These are phyloP conservation scores for Teunomyces atbi DNA, from an alignment of 805 yeast species.

Conservation along the genomic window DNA sequence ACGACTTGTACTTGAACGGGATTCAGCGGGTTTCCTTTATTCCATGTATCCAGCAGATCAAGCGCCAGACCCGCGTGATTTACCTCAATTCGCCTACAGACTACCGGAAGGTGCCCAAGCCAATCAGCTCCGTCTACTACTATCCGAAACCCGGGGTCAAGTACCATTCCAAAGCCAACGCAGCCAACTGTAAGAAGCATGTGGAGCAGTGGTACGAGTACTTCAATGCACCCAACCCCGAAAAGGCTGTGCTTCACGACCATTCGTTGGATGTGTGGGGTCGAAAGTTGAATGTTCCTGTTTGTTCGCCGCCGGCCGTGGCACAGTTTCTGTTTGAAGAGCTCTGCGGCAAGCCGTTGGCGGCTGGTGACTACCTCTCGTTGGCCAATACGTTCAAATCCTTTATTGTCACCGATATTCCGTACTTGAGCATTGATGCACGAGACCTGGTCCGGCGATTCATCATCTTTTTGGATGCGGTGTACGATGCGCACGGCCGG, in stretches of 20 bases:
- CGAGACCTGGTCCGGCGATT: conserved; percentile 87
- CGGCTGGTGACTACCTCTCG: conserved; percentile 92
- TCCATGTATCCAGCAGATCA: conserved; percentile 84
- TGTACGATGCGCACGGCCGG: conserved; percentile 86
- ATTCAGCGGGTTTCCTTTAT: conserved; percentile 88
- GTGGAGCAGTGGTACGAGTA: conserved; percentile 74
- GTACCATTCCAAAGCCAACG: conserved; percentile 51
- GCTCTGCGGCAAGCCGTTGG: conserved; percentile 80
- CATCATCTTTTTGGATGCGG: conserved; percentile 93
- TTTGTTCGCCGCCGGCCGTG: conserved; percentile 70
- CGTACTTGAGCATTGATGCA: conserved; percentile 71
- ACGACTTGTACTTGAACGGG: conserved; percentile 89
- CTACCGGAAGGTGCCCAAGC: conserved; percentile 85
- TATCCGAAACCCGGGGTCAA: conserved; percentile 64
- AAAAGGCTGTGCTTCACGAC: conserved; percentile 16
- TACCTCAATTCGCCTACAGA: conserved; percentile 89
- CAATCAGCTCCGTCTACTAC: conserved; percentile 75
- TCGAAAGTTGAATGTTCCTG: conserved; percentile 71
- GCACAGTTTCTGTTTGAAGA: conserved; percentile 88
- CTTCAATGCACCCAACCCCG: conserved; percentile 56
- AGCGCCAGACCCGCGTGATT: conserved; percentile 70
- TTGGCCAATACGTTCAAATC: conserved; percentile 73
- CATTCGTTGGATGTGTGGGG: conserved; percentile 76
- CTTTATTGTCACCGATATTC: conserved; percentile 90
- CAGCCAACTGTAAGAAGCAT: conserved; percentile 56